A percentile compares a stretch with the other conserved stretches of the same genome.
phyloP scores from a whole-genome alignment of 2,329 filamentous ascomycete genomes.

The Raffaelea albimanens region DNA sequence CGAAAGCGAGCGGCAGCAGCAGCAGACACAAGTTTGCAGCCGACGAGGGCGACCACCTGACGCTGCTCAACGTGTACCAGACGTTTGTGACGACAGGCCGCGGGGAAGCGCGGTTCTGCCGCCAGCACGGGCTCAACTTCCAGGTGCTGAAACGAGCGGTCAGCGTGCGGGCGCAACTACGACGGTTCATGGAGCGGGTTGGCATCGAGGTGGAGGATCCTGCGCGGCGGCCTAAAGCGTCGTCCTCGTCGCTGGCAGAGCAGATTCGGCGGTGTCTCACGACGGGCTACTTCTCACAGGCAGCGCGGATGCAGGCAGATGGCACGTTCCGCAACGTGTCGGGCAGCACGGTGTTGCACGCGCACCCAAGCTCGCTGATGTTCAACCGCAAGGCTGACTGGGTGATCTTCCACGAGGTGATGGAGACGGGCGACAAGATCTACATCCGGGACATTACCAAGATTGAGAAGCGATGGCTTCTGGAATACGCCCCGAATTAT shows the following conservation, averaged over 20 bases:
- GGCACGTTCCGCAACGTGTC: constrained; percentile 83
- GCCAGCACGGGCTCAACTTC: constrained; percentile 79
- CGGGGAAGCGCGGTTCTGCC: constrained; percentile 79
- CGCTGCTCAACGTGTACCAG: constrained; percentile 86
- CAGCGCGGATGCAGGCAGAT: constrained; percentile 87
- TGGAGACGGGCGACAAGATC: constrained; percentile 80
- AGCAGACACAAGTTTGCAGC: constrained; percentile 74
- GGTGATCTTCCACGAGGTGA: constrained; percentile 90
- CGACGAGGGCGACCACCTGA: constrained; percentile 89
- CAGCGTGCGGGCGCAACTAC: constrained; percentile 77
- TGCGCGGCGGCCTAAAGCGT: too few relatives aligned
- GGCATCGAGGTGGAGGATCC: constrained; percentile 57
- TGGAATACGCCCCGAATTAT: constrained; percentile 80
- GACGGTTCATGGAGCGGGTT: constrained; percentile 78
- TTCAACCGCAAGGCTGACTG: constrained; percentile 95
- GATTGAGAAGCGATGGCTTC: constrained; percentile 84
- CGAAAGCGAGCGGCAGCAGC: constrained; percentile 60
- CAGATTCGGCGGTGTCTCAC: constrained; percentile 78
- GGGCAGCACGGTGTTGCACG: constrained; percentile 67
- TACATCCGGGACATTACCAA: constrained; percentile 90
- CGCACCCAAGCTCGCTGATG: constrained; percentile 87
- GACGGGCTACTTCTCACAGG: constrained; percentile 85
- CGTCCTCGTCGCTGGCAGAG: constrained; percentile 39
- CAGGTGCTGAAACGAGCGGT: constrained; percentile 74
- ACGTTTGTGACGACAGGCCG: constrained; percentile 75